phyloP scores from a whole-genome alignment of 768 basidiomycete species.

The Boletus vermiculosoides region DNA sequence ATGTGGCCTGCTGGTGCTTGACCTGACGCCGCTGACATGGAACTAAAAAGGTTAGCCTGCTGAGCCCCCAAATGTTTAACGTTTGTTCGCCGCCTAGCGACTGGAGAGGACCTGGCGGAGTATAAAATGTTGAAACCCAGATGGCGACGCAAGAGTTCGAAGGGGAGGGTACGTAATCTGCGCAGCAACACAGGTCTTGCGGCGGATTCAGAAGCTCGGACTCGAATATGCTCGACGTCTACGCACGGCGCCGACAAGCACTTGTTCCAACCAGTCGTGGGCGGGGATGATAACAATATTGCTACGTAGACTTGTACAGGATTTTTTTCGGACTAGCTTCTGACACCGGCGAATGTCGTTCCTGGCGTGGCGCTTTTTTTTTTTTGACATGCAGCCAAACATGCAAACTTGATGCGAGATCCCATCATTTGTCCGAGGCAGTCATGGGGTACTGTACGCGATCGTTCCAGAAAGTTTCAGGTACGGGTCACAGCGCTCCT shows the following conservation, averaged over 20 bases:
- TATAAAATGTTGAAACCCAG: constrained; percentile 9
- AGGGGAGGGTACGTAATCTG: neutral
- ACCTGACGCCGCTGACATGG: constrained; percentile 30
- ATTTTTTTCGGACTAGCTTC: neutral
- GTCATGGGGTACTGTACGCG: neutral
- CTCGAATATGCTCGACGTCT: neutral
- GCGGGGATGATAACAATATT: neutral
- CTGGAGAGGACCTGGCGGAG: constrained; percentile 25
- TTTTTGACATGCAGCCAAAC: constrained; percentile 17
- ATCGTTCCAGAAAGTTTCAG: neutral
- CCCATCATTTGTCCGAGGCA: constrained; percentile 5
- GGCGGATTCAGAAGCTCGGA: neutral
- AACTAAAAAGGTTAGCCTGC: constrained; percentile 27
- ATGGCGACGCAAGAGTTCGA: neutral
- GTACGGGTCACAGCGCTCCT: neutral
- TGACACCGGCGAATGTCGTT: constrained; percentile 6
- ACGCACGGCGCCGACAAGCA: neutral
- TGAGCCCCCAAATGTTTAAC: constrained; percentile 15
- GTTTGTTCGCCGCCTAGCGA: constrained; percentile 34
- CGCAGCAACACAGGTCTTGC: neutral
- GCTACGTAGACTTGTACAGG: neutral
- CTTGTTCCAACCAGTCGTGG: neutral
- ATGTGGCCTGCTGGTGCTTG: constrained; percentile 23
- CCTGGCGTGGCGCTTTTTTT: constrained; percentile 23
- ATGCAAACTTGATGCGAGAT: constrained; percentile 16